phyloP scores from a whole-genome alignment of 768 basidiomycete species.

The Xerocomus potaroensis region DNA sequence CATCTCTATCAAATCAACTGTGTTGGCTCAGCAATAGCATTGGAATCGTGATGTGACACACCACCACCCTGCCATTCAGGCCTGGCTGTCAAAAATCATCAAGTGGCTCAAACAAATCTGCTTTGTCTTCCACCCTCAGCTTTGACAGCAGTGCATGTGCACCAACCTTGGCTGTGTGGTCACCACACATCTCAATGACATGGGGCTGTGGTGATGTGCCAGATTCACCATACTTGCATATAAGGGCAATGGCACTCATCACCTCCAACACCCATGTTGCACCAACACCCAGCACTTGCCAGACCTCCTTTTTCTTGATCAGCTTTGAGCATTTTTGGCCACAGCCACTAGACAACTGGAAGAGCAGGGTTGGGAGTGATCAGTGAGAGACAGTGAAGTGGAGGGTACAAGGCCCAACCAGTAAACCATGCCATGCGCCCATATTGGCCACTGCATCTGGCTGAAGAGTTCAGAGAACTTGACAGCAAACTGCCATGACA shows the following conservation, averaged over 20 bases:
- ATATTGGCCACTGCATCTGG: neutral
- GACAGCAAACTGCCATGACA: neutral
- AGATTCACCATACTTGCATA: neutral
- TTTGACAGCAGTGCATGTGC: neutral
- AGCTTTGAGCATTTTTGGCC: neutral
- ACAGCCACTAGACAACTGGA: too few relatives aligned
- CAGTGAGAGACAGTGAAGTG: too few relatives aligned
- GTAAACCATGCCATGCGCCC: neutral
- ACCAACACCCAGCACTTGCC: neutral
- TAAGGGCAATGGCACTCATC: neutral
- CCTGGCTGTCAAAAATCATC: too few relatives aligned
- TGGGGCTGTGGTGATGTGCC: neutral
- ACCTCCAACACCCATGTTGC: neutral
- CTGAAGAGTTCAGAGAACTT: neutral
- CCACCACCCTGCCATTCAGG: too few relatives aligned
- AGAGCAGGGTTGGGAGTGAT: too few relatives aligned
- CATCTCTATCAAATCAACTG: too few relatives aligned
- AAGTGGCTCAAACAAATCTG: too few relatives aligned
- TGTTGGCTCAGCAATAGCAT: too few relatives aligned
- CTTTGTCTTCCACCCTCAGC: neutral
- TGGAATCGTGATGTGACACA: too few relatives aligned
- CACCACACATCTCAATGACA: neutral
- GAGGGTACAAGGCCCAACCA: too few relatives aligned
- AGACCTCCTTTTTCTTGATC: neutral
- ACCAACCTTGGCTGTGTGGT: neutral